These are phyloP conservation scores for Fusarium sp. DNA, from an alignment of 2,329 filamentous ascomycete species.

Conservation along the genomic window DNA sequence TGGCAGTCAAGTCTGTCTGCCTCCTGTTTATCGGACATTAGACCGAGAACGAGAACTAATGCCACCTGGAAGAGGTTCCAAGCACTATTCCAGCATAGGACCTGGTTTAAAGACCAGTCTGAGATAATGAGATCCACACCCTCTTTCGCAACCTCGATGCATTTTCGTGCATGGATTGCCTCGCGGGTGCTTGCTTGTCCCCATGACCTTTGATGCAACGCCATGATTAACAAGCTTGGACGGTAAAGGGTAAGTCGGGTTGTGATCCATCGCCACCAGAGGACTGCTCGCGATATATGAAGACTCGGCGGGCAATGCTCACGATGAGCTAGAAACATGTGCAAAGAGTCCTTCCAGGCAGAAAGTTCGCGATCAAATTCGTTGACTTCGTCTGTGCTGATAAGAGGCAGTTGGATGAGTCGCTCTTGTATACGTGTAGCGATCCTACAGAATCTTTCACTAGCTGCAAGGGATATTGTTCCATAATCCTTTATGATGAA, in stretches of 20 bases:
- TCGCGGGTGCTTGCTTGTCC: rapidly evolving
- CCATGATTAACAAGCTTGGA: background rate
- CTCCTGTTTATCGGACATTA: background rate
- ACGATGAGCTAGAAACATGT: background rate
- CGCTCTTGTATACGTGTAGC: conserved; percentile 82
- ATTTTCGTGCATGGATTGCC: background rate
- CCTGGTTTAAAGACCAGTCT: conserved; percentile 9
- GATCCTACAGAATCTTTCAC: conserved; percentile 83
- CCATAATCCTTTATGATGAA: conserved; percentile 40
- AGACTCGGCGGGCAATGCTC: background rate
- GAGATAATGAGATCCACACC: background rate
- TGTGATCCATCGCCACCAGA: conserved; percentile 10
- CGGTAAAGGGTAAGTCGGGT: conserved; percentile 17
- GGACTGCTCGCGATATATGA: background rate
- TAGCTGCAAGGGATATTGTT: conserved; percentile 73
- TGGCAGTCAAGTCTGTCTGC: background rate
- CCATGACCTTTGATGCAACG: background rate
- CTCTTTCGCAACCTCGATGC: conserved; percentile 8
- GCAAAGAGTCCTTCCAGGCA: conserved; percentile 3
- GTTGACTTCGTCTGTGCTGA: conserved; percentile 68
- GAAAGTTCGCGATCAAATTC: conserved; percentile 1
- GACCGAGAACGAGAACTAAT: background rate
- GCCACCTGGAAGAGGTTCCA: conserved; percentile 16
- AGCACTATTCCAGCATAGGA: conserved; percentile 12
- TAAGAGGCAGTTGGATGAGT: conserved; percentile 75